Percentiles rank a stretch among this genome's conserved stretches.
Evolutionary conservation across 2,329 filamentous ascomycete species (phyloP).

Genomic region (Massarina eburnea): DNA sequence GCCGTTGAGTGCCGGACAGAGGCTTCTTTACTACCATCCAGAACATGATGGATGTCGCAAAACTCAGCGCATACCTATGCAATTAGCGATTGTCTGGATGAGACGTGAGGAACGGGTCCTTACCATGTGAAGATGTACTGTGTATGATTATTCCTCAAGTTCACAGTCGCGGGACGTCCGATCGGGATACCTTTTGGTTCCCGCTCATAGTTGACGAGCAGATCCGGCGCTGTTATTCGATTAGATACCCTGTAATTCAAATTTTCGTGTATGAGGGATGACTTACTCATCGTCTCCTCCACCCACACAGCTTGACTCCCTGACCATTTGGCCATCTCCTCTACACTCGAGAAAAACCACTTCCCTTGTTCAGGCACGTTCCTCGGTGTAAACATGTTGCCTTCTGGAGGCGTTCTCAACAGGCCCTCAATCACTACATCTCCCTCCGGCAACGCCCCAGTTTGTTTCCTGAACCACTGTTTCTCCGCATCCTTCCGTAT

Average conservation of each 20-base stretch:
- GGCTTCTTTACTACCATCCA: constrained; percentile 94
- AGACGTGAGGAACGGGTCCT: constrained; percentile 27
- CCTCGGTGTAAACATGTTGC: constrained; percentile 94
- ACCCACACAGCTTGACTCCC: constrained; percentile 91
- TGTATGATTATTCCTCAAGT: constrained; percentile 91
- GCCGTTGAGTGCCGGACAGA: constrained; percentile 68
- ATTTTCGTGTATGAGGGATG: too few relatives aligned
- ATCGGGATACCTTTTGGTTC: constrained; percentile 84
- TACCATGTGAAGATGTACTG: constrained; percentile 99
- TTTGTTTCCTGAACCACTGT: constrained; percentile 58
- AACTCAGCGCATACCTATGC: constrained; percentile 77
- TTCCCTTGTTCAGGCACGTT: constrained; percentile 81
- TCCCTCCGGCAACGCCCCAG: constrained; percentile 66
- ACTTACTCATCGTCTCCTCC: constrained; percentile 87
- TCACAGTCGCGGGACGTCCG: constrained; percentile 84
- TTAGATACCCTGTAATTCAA: constrained; percentile 31
- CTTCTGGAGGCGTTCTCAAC: constrained; percentile 88
- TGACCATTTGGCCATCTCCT: constrained; percentile 81
- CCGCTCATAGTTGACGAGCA: constrained; percentile 74
- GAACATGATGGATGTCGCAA: constrained; percentile 91
- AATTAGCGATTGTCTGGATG: constrained; percentile 14
- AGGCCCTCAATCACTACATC: constrained; percentile 81
- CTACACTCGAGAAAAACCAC: constrained; percentile 94
- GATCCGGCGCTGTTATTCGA: constrained; percentile 66
- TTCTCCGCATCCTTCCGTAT: constrained; percentile 73